These are phyloP conservation scores for Cutaneotrichosporon cyanovorans DNA, from an alignment of 1,284 basidiomycete species.

Conservation along the genomic window DNA sequence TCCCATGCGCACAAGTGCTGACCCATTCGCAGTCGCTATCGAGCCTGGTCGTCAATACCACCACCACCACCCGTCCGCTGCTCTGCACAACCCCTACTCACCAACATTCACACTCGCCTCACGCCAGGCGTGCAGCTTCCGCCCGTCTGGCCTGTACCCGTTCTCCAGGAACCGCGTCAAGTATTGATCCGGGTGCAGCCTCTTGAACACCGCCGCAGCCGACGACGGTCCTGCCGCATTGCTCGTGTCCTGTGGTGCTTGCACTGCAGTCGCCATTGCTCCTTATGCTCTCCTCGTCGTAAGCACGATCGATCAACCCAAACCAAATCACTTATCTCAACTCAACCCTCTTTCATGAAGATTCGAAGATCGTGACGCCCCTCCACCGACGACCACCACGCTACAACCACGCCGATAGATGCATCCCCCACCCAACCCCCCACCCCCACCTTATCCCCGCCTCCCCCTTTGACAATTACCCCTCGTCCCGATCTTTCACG, in stretches of 20 bases:
- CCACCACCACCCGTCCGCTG: too few relatives aligned
- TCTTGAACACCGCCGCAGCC: slow-evolving; percentile 63
- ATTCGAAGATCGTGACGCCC: too few relatives aligned
- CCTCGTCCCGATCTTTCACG: too few relatives aligned
- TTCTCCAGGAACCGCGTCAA: slow-evolving; percentile 69
- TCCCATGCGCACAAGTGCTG: slow-evolving; percentile 79
- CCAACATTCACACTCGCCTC: slow-evolving; percentile 65
- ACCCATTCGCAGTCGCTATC: slow-evolving; percentile 82
- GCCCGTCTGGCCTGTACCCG: slow-evolving; percentile 65
- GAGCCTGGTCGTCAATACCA: too few relatives aligned
- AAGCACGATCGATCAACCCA: too few relatives aligned
- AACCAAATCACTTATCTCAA: too few relatives aligned
- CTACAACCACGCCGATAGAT: too few relatives aligned
- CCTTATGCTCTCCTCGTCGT: neutral
- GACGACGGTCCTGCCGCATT: slow-evolving; percentile 41
- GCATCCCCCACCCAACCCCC: too few relatives aligned
- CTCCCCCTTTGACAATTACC: neutral
- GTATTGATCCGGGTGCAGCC: slow-evolving; percentile 71
- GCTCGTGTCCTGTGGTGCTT: neutral
- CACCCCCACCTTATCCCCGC: neutral
- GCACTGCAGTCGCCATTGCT: slow-evolving; percentile 7
- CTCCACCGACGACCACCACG: too few relatives aligned
- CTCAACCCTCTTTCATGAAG: too few relatives aligned
- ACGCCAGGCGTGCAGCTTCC: slow-evolving; percentile 57
- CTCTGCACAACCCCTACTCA: slow-evolving; percentile 43